Evolutionary conservation across 2,329 filamentous ascomycete genomes (phyloP), one percentile per base, ranked within the genome.

Genomic region (Ophiostoma sp.): DNA sequence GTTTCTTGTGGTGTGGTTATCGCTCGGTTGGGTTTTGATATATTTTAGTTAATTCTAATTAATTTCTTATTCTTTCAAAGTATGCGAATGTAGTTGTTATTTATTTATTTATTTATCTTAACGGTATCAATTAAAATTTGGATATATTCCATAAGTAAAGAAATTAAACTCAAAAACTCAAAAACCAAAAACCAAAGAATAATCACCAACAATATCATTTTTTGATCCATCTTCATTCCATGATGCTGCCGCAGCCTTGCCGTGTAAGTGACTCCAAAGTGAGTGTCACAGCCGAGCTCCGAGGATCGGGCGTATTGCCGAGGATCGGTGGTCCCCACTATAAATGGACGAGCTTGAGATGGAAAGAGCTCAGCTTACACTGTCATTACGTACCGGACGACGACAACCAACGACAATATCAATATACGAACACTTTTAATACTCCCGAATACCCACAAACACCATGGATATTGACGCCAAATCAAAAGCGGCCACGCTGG

Each of bases 401-500:
- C 60, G 4, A 20, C 52, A 23, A 54, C n/a, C 20, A 54, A 20
- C 10, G 27, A 31, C 27, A 3, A 31, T 31, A 31, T 3, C 27
- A 31, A 31, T 31, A 1, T 31, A 57, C 52, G 1, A 23, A 23
- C n/a, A 54, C 48, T 2, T 41, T 41, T 41, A 15, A 41, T 41
- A 41, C 27, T 31, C 27, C 27, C 3, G 8, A 41, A n/a, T 20
- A 17, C 15, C 44, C 15, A 48, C 52, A 1, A 11, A 4, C 10
- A 54, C 10, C 23, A 72, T 72, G 71, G 27, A 67, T 2, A 67
- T 72, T 41, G 74, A 75, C 71, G 69, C 71, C 67, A 73, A 73
- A 48, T 73, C 75, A 41, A 77, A 76, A 64, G 69, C 74, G 54
- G 72, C 73, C 70, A 77, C 93, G 78, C 86, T 94, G 76, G 83